Conservation (phyloP, 495 filamentous ascomycete species). For the Glarea lozoyensis region DNA sequence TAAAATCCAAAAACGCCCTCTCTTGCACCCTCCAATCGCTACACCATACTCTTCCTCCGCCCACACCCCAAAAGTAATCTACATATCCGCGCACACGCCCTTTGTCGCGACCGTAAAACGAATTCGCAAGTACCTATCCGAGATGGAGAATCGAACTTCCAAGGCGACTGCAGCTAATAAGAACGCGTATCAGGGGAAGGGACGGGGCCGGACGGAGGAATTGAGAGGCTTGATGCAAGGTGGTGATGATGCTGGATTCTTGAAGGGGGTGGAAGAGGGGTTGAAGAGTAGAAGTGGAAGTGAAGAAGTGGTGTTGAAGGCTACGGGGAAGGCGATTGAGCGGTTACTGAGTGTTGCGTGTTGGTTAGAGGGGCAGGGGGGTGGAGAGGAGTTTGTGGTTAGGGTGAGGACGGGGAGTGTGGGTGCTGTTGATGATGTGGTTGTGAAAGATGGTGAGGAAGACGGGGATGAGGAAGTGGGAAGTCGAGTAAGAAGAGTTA, state of each 20-base stretch:
- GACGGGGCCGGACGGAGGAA: conserved; percentile 9
- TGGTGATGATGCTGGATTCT: not conserved
- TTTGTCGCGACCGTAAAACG: conserved; percentile 81
- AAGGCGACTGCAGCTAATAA: conserved; percentile 15
- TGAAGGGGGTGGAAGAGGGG: not conserved
- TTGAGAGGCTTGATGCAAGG: not conserved
- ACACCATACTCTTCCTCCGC: conserved; percentile 43
- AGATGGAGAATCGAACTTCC: conserved; percentile 51
- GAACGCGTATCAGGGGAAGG: not conserved
- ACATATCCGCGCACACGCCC: conserved; percentile 64
- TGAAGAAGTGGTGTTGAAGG: conserved; percentile 68
- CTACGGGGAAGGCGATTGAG: conserved; percentile 70
- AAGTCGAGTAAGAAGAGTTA: conserved; percentile 53
- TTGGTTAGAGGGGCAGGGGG: conserved; percentile 53
- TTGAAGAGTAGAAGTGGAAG: conserved; percentile 8
- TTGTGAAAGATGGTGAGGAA: conserved; percentile 27
- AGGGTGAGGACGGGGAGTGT: conserved; percentile 55
- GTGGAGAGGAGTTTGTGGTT: conserved; percentile 47
- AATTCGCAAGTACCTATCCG: conserved; percentile 58
- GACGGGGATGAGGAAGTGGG: conserved; percentile 46
- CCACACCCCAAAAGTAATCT: conserved; percentile 55
- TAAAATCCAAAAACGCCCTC: conserved; percentile 55
- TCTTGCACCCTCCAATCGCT: conserved; percentile 58
- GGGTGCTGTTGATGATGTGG: conserved; percentile 63
- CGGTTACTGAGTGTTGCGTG: conserved; percentile 55